Evolutionary conservation across 371 early-diverging fungal genomes (phyloP).

Genomic region (Circinella umbellata): DNA sequence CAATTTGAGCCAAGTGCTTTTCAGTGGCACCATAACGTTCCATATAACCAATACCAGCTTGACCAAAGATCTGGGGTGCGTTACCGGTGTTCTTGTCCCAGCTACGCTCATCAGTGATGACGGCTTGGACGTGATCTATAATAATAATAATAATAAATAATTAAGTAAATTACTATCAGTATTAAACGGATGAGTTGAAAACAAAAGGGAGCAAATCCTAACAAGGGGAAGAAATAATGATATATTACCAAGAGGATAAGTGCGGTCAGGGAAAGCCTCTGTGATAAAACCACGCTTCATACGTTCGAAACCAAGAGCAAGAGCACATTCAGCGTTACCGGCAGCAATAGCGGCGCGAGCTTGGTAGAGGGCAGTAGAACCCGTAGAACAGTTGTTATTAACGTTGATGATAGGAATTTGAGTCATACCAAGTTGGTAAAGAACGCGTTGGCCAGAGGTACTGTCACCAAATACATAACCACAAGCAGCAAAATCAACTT

Average conservation of each 20-base stretch:
- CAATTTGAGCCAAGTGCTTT: constrained; percentile 72
- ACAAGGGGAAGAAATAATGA: too few relatives aligned
- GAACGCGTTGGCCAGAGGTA: constrained; percentile 78
- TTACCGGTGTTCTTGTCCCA: constrained; percentile 64
- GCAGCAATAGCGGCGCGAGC: constrained; percentile 72
- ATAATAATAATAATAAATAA: background rate
- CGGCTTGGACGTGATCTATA: constrained; percentile 55
- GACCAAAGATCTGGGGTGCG: constrained; percentile 78
- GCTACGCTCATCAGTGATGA: constrained; percentile 66
- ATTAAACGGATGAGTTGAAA: too few relatives aligned
- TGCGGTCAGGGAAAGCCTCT: constrained; percentile 66
- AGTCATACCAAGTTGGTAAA: constrained; percentile 75
- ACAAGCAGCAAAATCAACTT: constrained; percentile 65
- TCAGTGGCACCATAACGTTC: constrained; percentile 68
- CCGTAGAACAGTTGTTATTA: constrained; percentile 85
- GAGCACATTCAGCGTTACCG: constrained; percentile 75
- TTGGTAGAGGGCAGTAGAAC: constrained; percentile 76
- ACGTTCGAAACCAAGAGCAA: constrained; percentile 83
- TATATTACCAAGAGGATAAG: constrained; percentile 63
- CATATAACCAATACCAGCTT: constrained; percentile 75
- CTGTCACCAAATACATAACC: constrained; percentile 76
- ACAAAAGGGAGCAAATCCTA: too few relatives aligned
- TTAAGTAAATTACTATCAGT: background rate
- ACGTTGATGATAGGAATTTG: constrained; percentile 72
- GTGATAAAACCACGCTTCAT: constrained; percentile 71